Evolutionary conservation across 208 protist species (phyloP).

Genomic region (Crithidia brevicula): DNA sequence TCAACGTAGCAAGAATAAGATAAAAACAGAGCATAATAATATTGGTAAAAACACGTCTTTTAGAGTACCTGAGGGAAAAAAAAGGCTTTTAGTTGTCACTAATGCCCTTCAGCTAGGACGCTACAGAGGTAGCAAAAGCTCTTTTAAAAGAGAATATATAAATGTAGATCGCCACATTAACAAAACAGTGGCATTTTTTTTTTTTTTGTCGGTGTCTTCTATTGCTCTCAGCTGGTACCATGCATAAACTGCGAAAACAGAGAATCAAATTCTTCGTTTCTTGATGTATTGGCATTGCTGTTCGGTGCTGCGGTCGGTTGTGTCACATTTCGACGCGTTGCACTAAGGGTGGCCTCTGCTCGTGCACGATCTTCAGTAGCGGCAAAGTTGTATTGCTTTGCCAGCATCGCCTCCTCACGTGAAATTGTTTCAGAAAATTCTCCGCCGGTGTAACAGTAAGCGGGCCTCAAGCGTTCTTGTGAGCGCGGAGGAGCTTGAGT

Average conservation of each 20-base stretch:
- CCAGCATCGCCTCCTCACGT: constrained; percentile 31
- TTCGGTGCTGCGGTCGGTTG: not conserved
- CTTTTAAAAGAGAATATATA: too few relatives aligned
- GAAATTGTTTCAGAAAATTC: constrained; percentile 30
- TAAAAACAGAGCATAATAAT: not conserved
- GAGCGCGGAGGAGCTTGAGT: constrained; percentile 4
- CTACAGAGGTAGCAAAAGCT: not conserved
- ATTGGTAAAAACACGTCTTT: too few relatives aligned
- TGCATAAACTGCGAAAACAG: constrained; percentile 35
- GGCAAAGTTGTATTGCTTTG: constrained; percentile 34
- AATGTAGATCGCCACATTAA: too few relatives aligned
- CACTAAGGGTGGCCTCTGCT: constrained; percentile 9
- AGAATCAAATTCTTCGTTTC: constrained; percentile 24
- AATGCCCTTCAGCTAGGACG: too few relatives aligned
- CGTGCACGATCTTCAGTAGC: constrained; percentile 18
- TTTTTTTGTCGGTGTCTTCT: too few relatives aligned
- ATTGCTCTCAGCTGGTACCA: not conserved
- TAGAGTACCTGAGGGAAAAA: not conserved
- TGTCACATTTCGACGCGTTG: constrained; percentile 7
- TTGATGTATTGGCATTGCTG: not conserved
- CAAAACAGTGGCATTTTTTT: too few relatives aligned
- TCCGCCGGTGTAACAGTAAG: constrained; percentile 29
- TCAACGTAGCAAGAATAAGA: not conserved
- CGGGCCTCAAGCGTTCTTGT: constrained; percentile 2
- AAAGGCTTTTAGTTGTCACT: too few relatives aligned